Evolutionary conservation across 768 basidiomycete species (phyloP), one percentile per base, ranked within the genome.

Genomic region (Pleurotus sapidus): DNA sequence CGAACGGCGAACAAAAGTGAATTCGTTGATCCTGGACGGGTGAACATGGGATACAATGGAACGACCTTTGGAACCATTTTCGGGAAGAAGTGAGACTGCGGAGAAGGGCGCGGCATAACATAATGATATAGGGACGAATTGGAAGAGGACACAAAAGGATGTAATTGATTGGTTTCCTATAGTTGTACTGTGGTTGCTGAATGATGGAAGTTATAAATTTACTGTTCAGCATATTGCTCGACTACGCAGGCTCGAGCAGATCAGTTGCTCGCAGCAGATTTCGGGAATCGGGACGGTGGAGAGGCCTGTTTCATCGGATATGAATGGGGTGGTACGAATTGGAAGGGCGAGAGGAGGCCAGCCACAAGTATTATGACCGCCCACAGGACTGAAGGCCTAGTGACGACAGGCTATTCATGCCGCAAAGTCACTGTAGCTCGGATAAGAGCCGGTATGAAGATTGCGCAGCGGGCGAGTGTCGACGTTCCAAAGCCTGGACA

Each of bases 11-110:
- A 25, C 24, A 25, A 0, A 55, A 79, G 77, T 63, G 66, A 71
- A 2, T 85, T 80, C 70, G 64, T 72, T 58, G 84, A 86, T 61
- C 84, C 84, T 27, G 84, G 84, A 9, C 69, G 74, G 25, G 75
- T 67, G 9, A 64, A 76, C 65, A 59, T 82, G 27, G 83, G 79
- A 82, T 84, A 77, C 62, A 56, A 77, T 56, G 71, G 71, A 48
- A 79, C 76, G 1, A 82, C 81, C 0, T 80, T 81, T 60, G 76
- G 66, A 9, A 72, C 76, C 0, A 78, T 83, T 46, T 74, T 79
- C 57, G 65, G 68, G 38, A 59, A 55, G 40, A 64, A 68, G 40
- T 67, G 59, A 59, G 42, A 45, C n/a, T 45, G n/a, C n/a, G 20
- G 42, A 45, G n/a, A 23, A 45, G n/a, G 42, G 42, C 20, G 20